A percentile compares a stretch with the other conserved stretches of the same genome.
phyloP scores from a whole-genome alignment of 2,329 filamentous ascomycete species.

The Aureobasidium sp. region DNA sequence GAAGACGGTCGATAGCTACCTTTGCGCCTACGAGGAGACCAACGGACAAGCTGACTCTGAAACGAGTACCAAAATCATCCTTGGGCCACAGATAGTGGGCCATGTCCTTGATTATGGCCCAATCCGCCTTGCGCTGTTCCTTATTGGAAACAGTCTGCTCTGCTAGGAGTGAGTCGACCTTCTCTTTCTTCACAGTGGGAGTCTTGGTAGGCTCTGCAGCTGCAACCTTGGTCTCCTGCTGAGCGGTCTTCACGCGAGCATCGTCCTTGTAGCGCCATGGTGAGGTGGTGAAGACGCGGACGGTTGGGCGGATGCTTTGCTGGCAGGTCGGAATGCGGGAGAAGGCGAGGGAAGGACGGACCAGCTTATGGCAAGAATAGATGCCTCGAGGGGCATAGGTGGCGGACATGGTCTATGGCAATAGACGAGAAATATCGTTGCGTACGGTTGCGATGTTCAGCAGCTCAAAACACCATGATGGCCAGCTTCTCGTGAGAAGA shows the following conservation, averaged over 20 bases:
- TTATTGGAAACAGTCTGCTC: conserved; percentile 60
- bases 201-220: conserved; percentile 26
- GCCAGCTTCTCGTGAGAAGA: conserved; percentile 9
- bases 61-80: conserved; percentile 68
- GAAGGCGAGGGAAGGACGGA: not conserved
- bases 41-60: conserved; percentile 79
- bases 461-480: conserved; percentile 12
- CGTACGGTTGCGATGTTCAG: not conserved
- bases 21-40: conserved; percentile 80
- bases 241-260: conserved; percentile 20
- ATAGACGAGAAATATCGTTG: not conserved
- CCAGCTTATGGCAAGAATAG: not conserved
- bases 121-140: conserved; percentile 92
- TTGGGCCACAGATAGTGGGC: conserved; percentile 93
- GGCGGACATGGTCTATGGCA: not conserved
- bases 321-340: conserved; percentile 9
- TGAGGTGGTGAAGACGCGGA: conserved; percentile 36
- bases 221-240: conserved; percentile 21
- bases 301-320: conserved; percentile 1
- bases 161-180: conserved; percentile 45
- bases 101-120: conserved; percentile 99
- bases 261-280: conserved; percentile 35
- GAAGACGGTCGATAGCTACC: conserved; percentile 33
- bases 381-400: not conserved
- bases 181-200: conserved; percentile 27